Conservation (phyloP, 495 filamentous ascomycete species). For the Penicillium malachiteum region DNA sequence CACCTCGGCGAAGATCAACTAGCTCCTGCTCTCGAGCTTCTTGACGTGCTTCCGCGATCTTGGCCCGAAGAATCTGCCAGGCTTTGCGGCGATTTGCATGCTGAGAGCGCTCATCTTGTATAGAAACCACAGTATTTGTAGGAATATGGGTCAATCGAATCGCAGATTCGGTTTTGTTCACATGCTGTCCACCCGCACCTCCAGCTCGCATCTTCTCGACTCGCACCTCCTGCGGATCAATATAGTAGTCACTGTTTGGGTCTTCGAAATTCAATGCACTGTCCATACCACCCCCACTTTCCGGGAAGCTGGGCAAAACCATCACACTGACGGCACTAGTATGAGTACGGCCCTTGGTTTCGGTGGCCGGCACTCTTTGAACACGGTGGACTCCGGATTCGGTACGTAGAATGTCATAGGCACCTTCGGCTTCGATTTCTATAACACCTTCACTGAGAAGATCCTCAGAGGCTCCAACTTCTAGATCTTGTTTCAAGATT, state of each 20-base stretch:
- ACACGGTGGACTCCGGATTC: constrained; percentile 95
- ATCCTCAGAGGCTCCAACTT: constrained; percentile 55
- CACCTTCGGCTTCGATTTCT: constrained; percentile 72
- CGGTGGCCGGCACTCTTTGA: constrained; percentile 87
- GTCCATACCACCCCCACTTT: constrained; percentile 46
- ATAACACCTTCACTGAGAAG: constrained; percentile 81
- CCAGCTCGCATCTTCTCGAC: constrained; percentile 87
- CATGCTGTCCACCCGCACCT: constrained; percentile 94
- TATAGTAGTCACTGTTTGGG: constrained; percentile 84
- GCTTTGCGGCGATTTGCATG: constrained; percentile 81
- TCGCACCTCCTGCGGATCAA: constrained; percentile 81
- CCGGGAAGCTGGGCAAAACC: constrained; percentile 83
- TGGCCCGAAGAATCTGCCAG: constrained; percentile 80
- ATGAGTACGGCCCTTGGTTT: constrained; percentile 85
- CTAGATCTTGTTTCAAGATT: constrained; percentile 57
- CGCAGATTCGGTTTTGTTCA: constrained; percentile 96
- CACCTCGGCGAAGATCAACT: constrained; percentile 66
- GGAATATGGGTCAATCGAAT: constrained; percentile 91
- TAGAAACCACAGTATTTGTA: constrained; percentile 78
- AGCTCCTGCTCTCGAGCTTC: constrained; percentile 86
- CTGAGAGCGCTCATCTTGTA: constrained; percentile 93
- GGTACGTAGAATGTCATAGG: constrained; percentile 75
- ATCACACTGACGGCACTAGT: constrained; percentile 90
- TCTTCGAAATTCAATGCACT: constrained; percentile 67
- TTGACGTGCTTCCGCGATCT: constrained; percentile 74